Evolutionary conservation across 176 grass and related monocot genomes (phyloP).

Genomic region (Puccinellia tenuiflora): DNA sequence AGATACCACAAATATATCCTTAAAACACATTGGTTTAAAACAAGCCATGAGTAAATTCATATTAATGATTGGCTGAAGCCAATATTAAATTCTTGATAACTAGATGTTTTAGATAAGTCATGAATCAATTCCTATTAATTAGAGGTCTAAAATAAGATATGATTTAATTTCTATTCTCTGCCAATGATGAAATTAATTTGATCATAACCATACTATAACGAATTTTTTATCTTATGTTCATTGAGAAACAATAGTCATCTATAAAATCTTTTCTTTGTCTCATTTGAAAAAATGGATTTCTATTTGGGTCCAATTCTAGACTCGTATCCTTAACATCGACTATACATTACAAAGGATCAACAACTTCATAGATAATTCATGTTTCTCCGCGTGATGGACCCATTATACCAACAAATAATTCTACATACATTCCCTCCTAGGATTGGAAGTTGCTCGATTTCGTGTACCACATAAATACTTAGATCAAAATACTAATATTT

Average conservation of each 20-base stretch:
- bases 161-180: not conserved
- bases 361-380: too few species aligned
- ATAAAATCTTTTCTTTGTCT: not conserved
- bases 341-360: too few species aligned
- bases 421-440: too few species aligned
- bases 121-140: not conserved
- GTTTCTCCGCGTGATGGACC: too few species aligned
- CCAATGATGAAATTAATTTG: not conserved
- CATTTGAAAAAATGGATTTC: not conserved
- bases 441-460: too few species aligned
- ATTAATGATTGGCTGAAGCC: not conserved
- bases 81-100: not conserved
- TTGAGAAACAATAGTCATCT: not conserved
- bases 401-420: too few species aligned
- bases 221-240: not conserved
- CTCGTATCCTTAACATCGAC: too few species aligned
- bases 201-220: not conserved
- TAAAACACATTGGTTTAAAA: not conserved
- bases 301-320: too few species aligned
- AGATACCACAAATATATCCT: not conserved
- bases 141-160: not conserved
- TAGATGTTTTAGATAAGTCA: not conserved
- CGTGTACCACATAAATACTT: too few species aligned
- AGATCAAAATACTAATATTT: too few species aligned
- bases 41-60: not conserved